A percentile compares a stretch with the other conserved stretches of the same genome.
phyloP scores from a whole-genome alignment of 2,329 filamentous ascomycete genomes.

The Fonsecaea monophora region DNA sequence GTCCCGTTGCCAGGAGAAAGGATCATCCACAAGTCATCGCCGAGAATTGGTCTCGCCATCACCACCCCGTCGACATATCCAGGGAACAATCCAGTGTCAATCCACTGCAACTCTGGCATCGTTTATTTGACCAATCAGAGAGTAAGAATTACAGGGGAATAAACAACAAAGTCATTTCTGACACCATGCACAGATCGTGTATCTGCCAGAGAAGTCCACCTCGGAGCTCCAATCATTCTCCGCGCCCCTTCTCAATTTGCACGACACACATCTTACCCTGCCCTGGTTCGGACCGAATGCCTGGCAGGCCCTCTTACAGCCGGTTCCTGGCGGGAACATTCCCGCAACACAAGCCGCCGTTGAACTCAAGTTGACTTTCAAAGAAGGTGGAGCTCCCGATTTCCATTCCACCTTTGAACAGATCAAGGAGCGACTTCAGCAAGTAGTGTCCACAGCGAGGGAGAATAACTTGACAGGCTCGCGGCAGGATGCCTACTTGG shows the following conservation, averaged over 20 bases:
- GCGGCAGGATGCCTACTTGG: slow-evolving; percentile 45
- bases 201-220: slow-evolving; percentile 76
- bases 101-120: slow-evolving; percentile 76
- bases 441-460: slow-evolving; percentile 76
- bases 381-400: slow-evolving; percentile 92
- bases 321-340: slow-evolving; percentile 82
- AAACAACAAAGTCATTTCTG: slow-evolving; percentile 17
- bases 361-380: slow-evolving; percentile 86
- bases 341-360: slow-evolving; percentile 74
- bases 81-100: slow-evolving; percentile 67
- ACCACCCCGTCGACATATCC: slow-evolving; percentile 72
- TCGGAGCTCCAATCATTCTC: slow-evolving; percentile 82
- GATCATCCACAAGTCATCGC: slow-evolving; percentile 78
- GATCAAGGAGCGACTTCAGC: slow-evolving; percentile 81
- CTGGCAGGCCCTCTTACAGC: slow-evolving; percentile 81
- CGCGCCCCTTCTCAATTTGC: slow-evolving; percentile 82
- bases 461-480: slow-evolving; percentile 61
- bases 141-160: slow-evolving; percentile 59
- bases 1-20: slow-evolving; percentile 85
- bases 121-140: slow-evolving; percentile 85
- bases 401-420: slow-evolving; percentile 83
- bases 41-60: slow-evolving; percentile 77
- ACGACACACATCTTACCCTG: slow-evolving; percentile 83
- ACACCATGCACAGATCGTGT: slow-evolving; percentile 72
- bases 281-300: slow-evolving; percentile 94